Evolutionary conservation across 441 rosid genomes (phyloP), one percentile per base, ranked within the genome.

Genomic region (Manihot esculenta): DNA sequence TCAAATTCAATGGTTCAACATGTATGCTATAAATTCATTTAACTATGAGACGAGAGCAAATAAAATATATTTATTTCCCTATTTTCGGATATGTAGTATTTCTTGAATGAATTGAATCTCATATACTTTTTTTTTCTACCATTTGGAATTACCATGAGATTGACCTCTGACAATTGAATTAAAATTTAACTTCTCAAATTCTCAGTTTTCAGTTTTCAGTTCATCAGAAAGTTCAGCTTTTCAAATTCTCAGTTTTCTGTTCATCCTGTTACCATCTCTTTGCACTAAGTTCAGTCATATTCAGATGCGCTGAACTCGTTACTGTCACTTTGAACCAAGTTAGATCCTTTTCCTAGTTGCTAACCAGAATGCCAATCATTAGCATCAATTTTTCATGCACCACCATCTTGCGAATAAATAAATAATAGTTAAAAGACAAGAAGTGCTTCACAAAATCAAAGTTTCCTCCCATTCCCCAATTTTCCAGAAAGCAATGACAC

Each of bases 401-500:
- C 44, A 30, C 10, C 1, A 7, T 17, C 11, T 18, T 7, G 41
- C 41, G 41, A 35, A 35, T 35, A 35, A 35, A 35, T 35, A 35
- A 35, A 1, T 30, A 30, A 30, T 30, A 30, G 4, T 30, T 1
- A 4, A 30, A 30, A 30, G 4, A 1, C 1, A 30, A 15, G 1
- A 49, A 49, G 18, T 17, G 6, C 15, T 49, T 58, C 42, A 58
- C 1, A 21, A 11, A 14, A 38, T 8, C 10, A 17, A 26, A 48
- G 23, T 56, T 56, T 68, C 14, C 47, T 17, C 55, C 14, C 51
- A 11, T 66, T 42, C 68, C 73, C 60, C 48, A 65, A 7, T 49
- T 44, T 11, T 23, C 24, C 55, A 48, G 26, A 42, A 64, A 50
- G 57, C 27, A 57, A 75, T 20, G 18, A 35, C 33, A 5, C 17